Percentiles rank a stretch among this genome's conserved stretches.
Evolutionary conservation across 768 basidiomycete species (phyloP).

Genomic region (Suillus subluteus): DNA sequence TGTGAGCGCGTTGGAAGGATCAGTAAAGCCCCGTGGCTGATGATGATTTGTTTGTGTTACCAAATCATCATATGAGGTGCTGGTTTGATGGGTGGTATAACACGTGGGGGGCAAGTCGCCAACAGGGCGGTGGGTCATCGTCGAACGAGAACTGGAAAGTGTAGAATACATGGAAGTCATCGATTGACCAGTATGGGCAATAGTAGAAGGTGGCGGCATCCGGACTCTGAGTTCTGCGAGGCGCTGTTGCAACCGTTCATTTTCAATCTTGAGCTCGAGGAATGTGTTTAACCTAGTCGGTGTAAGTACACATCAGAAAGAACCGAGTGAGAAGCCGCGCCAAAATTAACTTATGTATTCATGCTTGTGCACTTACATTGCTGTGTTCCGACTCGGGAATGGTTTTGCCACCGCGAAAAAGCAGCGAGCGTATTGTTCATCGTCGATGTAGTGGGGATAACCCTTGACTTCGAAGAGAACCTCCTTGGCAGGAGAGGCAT

Average conservation of each 20-base stretch:
- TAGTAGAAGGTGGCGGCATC: constrained; percentile 23
- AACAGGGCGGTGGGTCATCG: constrained; percentile 15
- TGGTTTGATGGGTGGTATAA: constrained; percentile 22
- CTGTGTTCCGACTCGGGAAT: constrained; percentile 73
- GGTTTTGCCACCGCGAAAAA: constrained; percentile 79
- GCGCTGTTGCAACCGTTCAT: constrained; percentile 75
- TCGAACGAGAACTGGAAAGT: constrained; percentile 30
- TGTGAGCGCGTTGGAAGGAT: constrained; percentile 22
- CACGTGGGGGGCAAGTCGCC: constrained; percentile 18
- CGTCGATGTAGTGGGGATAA: constrained; percentile 53
- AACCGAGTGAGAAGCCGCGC: background rate
- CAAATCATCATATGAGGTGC: constrained; percentile 22
- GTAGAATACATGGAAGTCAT: constrained; percentile 27
- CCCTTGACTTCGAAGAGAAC: constrained; percentile 76
- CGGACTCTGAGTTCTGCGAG: constrained; percentile 47
- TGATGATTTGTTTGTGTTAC: constrained; percentile 16
- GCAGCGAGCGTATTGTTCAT: constrained; percentile 50
- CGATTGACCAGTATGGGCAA: constrained; percentile 19
- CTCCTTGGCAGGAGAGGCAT: constrained; percentile 41
- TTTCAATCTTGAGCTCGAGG: constrained; percentile 86
- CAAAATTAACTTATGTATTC: constrained; percentile 9
- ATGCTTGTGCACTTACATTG: constrained; percentile 51
- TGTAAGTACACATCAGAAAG: constrained; percentile 6
- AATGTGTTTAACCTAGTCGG: constrained; percentile 63
- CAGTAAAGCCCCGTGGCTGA: constrained; percentile 20